Evolutionary conservation across 2,329 filamentous ascomycete genomes (phyloP).

Genomic region (Laburnicola sp.): DNA sequence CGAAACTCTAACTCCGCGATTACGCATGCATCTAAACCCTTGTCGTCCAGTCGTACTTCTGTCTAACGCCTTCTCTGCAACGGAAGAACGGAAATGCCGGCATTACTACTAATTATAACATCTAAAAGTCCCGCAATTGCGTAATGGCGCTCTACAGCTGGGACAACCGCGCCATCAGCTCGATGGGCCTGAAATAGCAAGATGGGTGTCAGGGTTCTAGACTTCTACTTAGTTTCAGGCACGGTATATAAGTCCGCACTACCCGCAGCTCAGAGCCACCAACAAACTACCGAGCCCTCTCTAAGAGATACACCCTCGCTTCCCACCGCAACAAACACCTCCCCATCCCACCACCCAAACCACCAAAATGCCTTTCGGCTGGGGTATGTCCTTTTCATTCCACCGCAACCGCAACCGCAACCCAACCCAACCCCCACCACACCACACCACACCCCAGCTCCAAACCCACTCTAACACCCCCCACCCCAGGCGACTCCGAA

Average conservation of each 20-base stretch:
- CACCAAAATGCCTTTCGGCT: conserved; percentile 51
- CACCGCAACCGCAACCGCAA: too few relatives aligned
- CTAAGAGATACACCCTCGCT: neutral
- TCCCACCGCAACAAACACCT: neutral
- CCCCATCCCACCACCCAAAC: conserved; percentile 1
- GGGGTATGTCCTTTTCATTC: conserved; percentile 37
- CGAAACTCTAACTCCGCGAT: conserved; percentile 15
- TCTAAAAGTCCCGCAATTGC: conserved; percentile 9
- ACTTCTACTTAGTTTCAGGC: neutral
- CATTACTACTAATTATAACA: conserved; percentile 20
- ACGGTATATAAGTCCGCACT: neutral
- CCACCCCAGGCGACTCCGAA: conserved; percentile 54
- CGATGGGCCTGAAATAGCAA: conserved; percentile 12
- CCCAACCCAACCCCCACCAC: too few relatives aligned
- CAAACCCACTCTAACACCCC: neutral
- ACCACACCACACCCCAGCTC: too few relatives aligned
- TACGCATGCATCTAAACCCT: conserved; percentile 31
- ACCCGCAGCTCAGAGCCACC: neutral
- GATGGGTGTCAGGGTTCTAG: conserved; percentile 6
- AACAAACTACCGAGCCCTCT: neutral
- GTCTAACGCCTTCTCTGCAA: conserved; percentile 1
- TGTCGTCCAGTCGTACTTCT: neutral
- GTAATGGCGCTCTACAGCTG: conserved; percentile 21
- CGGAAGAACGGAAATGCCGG: neutral
- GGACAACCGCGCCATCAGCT: too few relatives aligned